Evolutionary conservation across 2,329 filamentous ascomycete species (phyloP).

Genomic region (Colletotrichum liriopes): DNA sequence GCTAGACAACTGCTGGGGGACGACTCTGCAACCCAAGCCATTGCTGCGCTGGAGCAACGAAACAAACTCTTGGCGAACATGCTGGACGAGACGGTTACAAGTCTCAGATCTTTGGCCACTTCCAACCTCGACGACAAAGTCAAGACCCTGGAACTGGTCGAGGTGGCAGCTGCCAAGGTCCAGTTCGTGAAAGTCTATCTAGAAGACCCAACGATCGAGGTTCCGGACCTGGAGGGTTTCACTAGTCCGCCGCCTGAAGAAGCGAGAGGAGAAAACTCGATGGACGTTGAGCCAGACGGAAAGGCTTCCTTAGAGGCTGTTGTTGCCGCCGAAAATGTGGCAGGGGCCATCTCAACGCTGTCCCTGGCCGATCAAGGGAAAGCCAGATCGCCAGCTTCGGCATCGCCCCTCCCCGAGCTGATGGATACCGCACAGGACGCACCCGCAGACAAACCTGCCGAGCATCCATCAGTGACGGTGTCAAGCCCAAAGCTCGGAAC

Average conservation of each 20-base stretch:
- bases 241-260: conserved; percentile 24
- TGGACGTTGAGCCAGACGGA: conserved; percentile 33
- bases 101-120: conserved; percentile 73
- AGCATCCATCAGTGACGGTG: conserved; percentile 23
- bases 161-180: conserved; percentile 73
- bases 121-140: conserved; percentile 64
- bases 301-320: not conserved
- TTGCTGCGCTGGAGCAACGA: conserved; percentile 72
- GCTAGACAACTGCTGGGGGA: conserved; percentile 55
- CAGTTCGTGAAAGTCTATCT: conserved; percentile 76
- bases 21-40: conserved; percentile 52
- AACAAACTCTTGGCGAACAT: conserved; percentile 78
- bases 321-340: conserved; percentile 13
- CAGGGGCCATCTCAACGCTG: conserved; percentile 35
- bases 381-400: conserved; percentile 3
- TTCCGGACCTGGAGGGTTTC: conserved; percentile 54
- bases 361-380: conserved; percentile 19
- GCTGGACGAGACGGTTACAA: conserved; percentile 76
- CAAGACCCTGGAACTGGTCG: conserved; percentile 68
- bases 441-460: not conserved
- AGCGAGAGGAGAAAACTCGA: conserved; percentile 19
- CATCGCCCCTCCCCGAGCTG: conserved; percentile 11
- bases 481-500: conserved; percentile 9
- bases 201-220: conserved; percentile 70
- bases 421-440: conserved; percentile 38